These are phyloP conservation scores for Fagopyrum tataricum DNA, from an alignment of 148 eudicot species.

Conservation along the genomic window DNA sequence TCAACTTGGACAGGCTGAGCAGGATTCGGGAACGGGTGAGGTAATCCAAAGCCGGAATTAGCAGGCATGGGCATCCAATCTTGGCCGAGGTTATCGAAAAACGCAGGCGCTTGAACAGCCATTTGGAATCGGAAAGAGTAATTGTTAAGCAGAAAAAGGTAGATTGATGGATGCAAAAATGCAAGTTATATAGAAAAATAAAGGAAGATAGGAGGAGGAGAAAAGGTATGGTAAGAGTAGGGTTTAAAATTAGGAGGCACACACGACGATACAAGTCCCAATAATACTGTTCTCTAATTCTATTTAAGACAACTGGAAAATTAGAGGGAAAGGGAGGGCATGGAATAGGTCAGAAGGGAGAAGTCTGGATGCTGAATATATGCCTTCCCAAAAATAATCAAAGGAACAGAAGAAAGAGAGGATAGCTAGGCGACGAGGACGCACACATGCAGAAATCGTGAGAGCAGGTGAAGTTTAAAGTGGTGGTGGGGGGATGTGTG, in stretches of 20 bases:
- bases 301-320: background rate
- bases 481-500: constrained; percentile 8
- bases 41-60: constrained; percentile 17
- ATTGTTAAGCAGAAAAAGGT: background rate
- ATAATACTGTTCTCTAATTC: background rate
- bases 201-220: constrained; percentile 7
- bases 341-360: background rate
- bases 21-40: background rate
- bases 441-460: constrained; percentile 45
- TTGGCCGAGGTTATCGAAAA: constrained; percentile 20
- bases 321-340: background rate
- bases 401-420: constrained; percentile 4
- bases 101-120: constrained; percentile 32
- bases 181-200: background rate
- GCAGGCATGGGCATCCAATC: constrained; percentile 20
- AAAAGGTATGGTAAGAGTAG: background rate
- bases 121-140: background rate
- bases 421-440: constrained; percentile 17
- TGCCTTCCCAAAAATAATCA: background rate
- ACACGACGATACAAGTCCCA: constrained; percentile 5
- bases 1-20: background rate
- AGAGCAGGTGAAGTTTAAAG: constrained; percentile 22
- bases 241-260: constrained; percentile 6
- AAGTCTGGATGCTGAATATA: constrained; percentile 1
- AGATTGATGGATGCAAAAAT: constrained; percentile 17